These are phyloP conservation scores for Phytopythium vexans DNA, from an alignment of 352 stramenopile genomes.

Conservation along the genomic window DNA sequence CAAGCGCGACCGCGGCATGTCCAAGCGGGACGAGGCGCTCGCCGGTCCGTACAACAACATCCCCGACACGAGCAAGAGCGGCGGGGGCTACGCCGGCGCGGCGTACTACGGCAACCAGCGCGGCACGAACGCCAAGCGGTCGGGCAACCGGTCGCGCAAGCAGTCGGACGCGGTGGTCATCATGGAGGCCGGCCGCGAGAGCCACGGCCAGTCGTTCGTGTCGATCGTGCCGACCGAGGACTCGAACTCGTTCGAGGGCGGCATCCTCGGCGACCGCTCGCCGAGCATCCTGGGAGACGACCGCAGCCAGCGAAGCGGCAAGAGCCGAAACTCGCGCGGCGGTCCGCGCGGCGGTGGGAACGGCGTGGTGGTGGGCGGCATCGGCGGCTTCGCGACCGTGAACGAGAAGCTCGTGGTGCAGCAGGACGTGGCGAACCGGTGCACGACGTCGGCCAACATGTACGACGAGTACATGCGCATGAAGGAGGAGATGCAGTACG, in stretches of 20 bases:
- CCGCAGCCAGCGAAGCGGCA: conserved; percentile 6
- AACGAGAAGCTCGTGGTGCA: conserved; percentile 37
- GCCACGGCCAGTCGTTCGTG: conserved; percentile 17
- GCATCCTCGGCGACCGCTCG: conserved; percentile 55
- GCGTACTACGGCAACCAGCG: conserved; percentile 23
- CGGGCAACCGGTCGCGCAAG: conserved; percentile 19
- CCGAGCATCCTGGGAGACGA: conserved; percentile 36
- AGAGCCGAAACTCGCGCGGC: conserved; percentile 12
- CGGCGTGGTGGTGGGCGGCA: conserved; percentile 18
- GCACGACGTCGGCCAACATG: conserved; percentile 55
- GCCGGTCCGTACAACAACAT: conserved; percentile 48
- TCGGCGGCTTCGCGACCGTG: conserved; percentile 41
- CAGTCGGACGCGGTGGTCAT: conserved; percentile 27
- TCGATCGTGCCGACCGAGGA: conserved; percentile 37
- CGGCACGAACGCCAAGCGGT: background rate
- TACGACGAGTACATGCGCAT: conserved; percentile 74
- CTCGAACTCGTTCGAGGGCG: conserved; percentile 41
- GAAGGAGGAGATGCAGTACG: conserved; percentile 76
- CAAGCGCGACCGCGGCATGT: conserved; percentile 41
- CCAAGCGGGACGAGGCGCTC: conserved; percentile 36
- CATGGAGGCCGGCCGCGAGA: conserved; percentile 25
- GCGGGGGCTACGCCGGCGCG: conserved; percentile 11
- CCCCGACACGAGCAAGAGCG: conserved; percentile 49
- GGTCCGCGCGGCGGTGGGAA: conserved; percentile 26
- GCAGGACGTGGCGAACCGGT: conserved; percentile 46